Conservation (phyloP, 345 rosid species). For the Salix udensis region DNA sequence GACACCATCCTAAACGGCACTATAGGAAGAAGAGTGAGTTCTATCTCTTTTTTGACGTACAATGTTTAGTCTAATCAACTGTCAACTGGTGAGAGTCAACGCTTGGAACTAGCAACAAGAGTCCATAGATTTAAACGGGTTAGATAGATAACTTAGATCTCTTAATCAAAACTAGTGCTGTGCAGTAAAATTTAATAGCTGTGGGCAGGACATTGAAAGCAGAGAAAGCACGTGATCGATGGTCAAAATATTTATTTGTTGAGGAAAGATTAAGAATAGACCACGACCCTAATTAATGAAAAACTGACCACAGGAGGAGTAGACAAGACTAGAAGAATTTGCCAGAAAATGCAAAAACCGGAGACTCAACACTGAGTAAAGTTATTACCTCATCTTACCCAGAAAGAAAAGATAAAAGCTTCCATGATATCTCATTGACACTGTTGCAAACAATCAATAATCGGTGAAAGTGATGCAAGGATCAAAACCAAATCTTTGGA, state of each 20-base stretch:
- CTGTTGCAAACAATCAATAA: background rate
- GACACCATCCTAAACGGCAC: background rate
- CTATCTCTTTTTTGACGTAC: background rate
- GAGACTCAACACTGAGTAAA: background rate
- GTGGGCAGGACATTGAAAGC: background rate
- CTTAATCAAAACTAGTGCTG: background rate
- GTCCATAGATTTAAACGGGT: conserved; percentile 3
- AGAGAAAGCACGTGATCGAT: background rate
- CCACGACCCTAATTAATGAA: background rate
- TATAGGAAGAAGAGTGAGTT: background rate
- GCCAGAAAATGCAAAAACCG: conserved; percentile 5
- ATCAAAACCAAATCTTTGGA: background rate
- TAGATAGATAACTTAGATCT: background rate
- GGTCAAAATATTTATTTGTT: background rate
- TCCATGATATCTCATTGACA: background rate
- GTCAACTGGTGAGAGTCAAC: conserved; percentile 1
- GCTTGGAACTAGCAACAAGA: background rate
- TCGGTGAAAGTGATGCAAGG: background rate
- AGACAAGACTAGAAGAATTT: conserved; percentile 3
- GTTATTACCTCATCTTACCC: background rate
- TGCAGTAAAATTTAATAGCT: background rate
- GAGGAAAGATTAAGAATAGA: background rate
- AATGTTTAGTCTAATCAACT: background rate
- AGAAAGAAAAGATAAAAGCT: background rate
- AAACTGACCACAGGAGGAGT: conserved; percentile 6